Base-by-base conservation (phyloP, 2,329 filamentous ascomycete genomes). In the Sphaerulina musiva region DNA sequence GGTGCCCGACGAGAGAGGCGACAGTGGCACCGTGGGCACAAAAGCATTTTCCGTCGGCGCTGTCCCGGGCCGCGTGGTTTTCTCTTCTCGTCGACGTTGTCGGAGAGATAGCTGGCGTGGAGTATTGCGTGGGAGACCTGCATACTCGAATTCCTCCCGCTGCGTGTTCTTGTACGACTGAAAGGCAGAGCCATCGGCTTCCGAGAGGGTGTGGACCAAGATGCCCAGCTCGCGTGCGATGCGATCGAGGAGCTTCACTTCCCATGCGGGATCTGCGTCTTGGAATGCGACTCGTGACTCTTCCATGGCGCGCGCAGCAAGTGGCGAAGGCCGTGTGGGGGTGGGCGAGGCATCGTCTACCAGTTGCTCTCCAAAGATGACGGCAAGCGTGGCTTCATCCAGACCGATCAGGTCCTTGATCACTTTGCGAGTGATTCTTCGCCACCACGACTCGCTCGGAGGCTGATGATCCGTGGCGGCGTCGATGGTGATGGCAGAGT, bases 381-480 rank as follows among this genome's bases (percentile, higher is more conserved):
- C 84, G 0, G 87, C 87, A 7, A 98, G 78, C 17, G 93, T 76
- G 47, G 82, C 81, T 59, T 96, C 89, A 64, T 97, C 91, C 52
- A 98, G 87, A 7, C 92, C 92, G 68, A 97, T 87, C 42, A 98
- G 74, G 67, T 96, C 90, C 49, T 84, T 82, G 62, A 98, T 89
- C 29, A 97, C 86, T 64, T 85, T 89, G 54, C 87, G 82, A 2
- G 92, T 95, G 47, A 97, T 82, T 9, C 86, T 81, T 57, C 84
- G 83, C 82, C 89, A 89, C 61, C 95, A 80, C 1, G 86, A 84
- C 59, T 89, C 84, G 41, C 4, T 76, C 72, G 43, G 68, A 61
- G 34, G 72, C 58, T 66, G 48, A 68, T 70, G 41, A 59, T 43
- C 41, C 59, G 62, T 44, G 49, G 45, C 46, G n/a, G 57, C 45